Evolutionary conservation across 306 rosid genomes (phyloP).

Genomic region (Rosa rugosa): DNA sequence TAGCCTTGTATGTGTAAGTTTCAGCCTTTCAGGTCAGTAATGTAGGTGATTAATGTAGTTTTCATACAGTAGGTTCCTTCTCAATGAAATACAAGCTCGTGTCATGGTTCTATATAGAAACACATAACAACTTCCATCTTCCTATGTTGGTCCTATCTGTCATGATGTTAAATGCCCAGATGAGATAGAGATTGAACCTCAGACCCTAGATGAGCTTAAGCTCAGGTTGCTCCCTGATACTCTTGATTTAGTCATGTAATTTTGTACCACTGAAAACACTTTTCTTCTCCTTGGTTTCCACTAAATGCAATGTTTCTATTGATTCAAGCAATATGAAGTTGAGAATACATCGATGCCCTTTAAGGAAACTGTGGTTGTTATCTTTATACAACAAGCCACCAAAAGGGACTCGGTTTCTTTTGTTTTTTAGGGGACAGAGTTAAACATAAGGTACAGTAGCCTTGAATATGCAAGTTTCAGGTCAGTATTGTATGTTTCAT

Average conservation of each 20-base stretch:
- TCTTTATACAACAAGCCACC: not conserved
- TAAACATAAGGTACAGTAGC: not conserved
- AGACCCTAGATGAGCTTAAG: not conserved
- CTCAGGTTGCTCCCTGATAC: not conserved
- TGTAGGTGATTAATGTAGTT: no score
- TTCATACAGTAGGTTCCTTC: not conserved
- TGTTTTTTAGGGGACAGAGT: not conserved
- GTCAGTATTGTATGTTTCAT: not conserved
- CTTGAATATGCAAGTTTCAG: not conserved
- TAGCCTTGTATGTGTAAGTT: constrained; percentile 1
- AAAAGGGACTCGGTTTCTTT: not conserved
- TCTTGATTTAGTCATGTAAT: not conserved
- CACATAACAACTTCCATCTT: not conserved
- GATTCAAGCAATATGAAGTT: not conserved
- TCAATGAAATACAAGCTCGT: not conserved
- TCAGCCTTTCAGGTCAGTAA: no score
- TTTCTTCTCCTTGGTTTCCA: no score
- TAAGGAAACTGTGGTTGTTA: not conserved
- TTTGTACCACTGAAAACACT: no score
- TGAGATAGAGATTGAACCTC: not conserved
- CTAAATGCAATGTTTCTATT: not conserved
- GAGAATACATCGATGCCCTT: not conserved
- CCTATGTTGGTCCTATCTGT: not conserved
- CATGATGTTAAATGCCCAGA: not conserved
- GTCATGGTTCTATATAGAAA: not conserved